phyloP scores from a whole-genome alignment of 352 stramenopile species.

The Phytophthora macrochlamydospora region DNA sequence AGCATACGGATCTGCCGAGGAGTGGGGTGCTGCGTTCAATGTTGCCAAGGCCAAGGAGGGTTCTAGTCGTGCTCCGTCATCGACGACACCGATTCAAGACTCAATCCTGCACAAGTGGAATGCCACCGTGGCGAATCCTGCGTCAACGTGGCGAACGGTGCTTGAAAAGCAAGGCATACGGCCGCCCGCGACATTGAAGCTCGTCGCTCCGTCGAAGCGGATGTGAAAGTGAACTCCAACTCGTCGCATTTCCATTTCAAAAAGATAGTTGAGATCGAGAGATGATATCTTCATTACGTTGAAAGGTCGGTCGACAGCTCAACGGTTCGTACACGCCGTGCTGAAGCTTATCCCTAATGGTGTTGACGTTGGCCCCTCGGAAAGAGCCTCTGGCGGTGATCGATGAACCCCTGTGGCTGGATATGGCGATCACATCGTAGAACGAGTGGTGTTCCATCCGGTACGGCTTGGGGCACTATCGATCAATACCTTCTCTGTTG shows the following conservation, averaged over 20 bases:
- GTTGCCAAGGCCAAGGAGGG: slow-evolving; percentile 15
- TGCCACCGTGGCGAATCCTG: slow-evolving; percentile 27
- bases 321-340: slow-evolving; percentile 12
- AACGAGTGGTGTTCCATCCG: slow-evolving; percentile 37
- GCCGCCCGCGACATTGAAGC: slow-evolving; percentile 30
- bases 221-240: background rate
- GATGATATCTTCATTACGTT: slow-evolving; percentile 12
- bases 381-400: slow-evolving; percentile 31
- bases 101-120: slow-evolving; percentile 43
- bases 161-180: slow-evolving; percentile 41
- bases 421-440: slow-evolving; percentile 18
- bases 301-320: slow-evolving; percentile 26
- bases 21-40: slow-evolving; percentile 36
- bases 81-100: slow-evolving; percentile 6
- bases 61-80: slow-evolving; percentile 6
- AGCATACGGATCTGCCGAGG: slow-evolving; percentile 25
- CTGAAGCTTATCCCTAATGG: slow-evolving; percentile 21
- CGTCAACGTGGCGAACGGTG: slow-evolving; percentile 31
- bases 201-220: slow-evolving; percentile 14
- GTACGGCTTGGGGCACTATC: slow-evolving; percentile 13
- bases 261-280: background rate
- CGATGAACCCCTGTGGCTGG: slow-evolving; percentile 20
- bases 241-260: background rate
- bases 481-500: no score
- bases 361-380: slow-evolving; percentile 25